Evolutionary conservation across 495 filamentous ascomycete species (phyloP).

Genomic region (Penicillium cinerascens): DNA sequence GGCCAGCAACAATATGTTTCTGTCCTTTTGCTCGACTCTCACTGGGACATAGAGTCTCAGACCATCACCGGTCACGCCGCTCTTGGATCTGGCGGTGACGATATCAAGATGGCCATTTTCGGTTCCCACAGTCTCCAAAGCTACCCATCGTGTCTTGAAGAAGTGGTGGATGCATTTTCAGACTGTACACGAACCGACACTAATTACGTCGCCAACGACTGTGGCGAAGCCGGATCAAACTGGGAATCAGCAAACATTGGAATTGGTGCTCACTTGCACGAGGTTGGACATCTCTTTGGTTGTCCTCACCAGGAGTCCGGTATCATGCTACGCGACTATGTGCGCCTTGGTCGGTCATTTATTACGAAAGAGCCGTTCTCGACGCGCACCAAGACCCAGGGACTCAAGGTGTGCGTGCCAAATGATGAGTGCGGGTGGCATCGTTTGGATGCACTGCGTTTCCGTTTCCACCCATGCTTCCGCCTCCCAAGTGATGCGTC

Average conservation of each 20-base stretch:
- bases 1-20: conserved; percentile 86
- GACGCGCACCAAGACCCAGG: conserved; percentile 76
- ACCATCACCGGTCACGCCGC: conserved; percentile 79
- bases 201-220: conserved; percentile 76
- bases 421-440: conserved; percentile 88
- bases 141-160: conserved; percentile 80
- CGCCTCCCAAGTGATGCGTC: conserved; percentile 70
- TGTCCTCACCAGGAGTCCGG: conserved; percentile 84
- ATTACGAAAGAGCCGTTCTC: conserved; percentile 73
- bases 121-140: conserved; percentile 86
- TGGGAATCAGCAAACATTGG: conserved; percentile 92
- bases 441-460: conserved; percentile 78
- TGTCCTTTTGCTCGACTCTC: conserved; percentile 75
- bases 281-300: conserved; percentile 82
- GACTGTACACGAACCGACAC: conserved; percentile 89
- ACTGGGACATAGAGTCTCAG: conserved; percentile 73
- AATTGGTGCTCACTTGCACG: conserved; percentile 88
- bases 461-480: conserved; percentile 90
- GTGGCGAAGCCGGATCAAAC: conserved; percentile 75
- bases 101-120: conserved; percentile 81
- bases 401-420: conserved; percentile 63
- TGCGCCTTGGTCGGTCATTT: conserved; percentile 79
- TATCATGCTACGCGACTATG: conserved; percentile 85
- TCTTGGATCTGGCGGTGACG: conserved; percentile 61
- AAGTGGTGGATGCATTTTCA: conserved; percentile 77